phyloP scores from a whole-genome alignment of 2,329 filamentous ascomycete genomes.

The Xylariaceae sp. region DNA sequence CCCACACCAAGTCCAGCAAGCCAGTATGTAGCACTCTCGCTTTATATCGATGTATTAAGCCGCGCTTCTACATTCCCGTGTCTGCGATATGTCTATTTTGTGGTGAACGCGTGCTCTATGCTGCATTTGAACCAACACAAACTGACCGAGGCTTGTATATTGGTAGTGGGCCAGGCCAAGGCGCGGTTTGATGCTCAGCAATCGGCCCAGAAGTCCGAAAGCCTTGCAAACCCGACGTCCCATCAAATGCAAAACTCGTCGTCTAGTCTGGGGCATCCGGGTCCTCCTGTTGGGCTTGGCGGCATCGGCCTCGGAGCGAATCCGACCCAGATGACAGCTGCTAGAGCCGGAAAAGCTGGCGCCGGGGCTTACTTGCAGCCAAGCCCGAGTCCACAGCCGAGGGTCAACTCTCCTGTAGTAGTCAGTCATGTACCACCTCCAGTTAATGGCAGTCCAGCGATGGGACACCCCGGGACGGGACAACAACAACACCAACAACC shows the following conservation, averaged over 20 bases:
- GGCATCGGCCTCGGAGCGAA: constrained; percentile 28
- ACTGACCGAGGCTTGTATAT: constrained; percentile 12
- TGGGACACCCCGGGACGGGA: constrained; percentile 11
- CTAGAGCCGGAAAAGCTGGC: constrained; percentile 22
- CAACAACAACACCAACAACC: constrained; percentile 18
- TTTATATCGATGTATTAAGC: not conserved
- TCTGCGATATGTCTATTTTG: no score
- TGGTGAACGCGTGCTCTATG: not conserved
- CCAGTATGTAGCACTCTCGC: constrained; percentile 16
- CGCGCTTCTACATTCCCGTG: no score
- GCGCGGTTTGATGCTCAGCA: constrained; percentile 29
- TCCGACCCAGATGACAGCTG: constrained; percentile 21
- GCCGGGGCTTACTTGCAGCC: constrained; percentile 19
- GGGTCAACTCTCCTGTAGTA: constrained; percentile 18
- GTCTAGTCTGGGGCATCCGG: constrained; percentile 22
- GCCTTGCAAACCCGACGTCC: constrained; percentile 20
- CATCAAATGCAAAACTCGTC: constrained; percentile 16
- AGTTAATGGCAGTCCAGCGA: constrained; percentile 23
- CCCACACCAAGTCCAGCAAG: constrained; percentile 29
- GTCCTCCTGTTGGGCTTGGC: constrained; percentile 28
- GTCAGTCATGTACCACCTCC: constrained; percentile 13
- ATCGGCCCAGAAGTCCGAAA: constrained; percentile 25
- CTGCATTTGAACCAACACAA: not conserved
- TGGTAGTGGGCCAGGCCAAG: constrained; percentile 28
- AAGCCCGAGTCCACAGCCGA: constrained; percentile 25